These are phyloP conservation scores for Puccinia coronata DNA, from an alignment of 1,284 basidiomycete species.

Conservation along the genomic window DNA sequence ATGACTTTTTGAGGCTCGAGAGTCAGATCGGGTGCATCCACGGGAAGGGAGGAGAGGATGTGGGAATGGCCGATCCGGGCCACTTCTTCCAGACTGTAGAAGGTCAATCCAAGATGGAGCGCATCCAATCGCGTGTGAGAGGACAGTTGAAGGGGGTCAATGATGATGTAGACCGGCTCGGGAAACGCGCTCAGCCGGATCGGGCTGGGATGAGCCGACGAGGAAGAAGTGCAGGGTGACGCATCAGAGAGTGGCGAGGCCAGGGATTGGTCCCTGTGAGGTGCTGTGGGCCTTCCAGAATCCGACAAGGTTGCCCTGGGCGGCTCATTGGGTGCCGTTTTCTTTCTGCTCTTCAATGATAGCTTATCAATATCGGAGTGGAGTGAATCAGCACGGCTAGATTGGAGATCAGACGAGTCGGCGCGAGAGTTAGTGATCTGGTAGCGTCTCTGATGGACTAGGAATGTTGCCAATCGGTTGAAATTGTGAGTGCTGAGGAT, in stretches of 20 bases:
- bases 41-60: background rate
- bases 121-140: background rate
- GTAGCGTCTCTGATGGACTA: background rate
- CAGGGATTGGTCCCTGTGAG: background rate
- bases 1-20: background rate
- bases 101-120: slow-evolving; percentile 10
- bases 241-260: background rate
- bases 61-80: background rate
- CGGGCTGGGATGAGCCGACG: background rate
- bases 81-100: slow-evolving; percentile 42
- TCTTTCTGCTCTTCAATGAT: background rate
- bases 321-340: background rate
- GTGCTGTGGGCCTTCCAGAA: background rate
- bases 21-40: background rate
- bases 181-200: background rate
- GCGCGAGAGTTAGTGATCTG: slow-evolving; percentile 8
- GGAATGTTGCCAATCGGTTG: slow-evolving; percentile 9
- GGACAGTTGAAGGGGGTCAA: slow-evolving; percentile 16
- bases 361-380: too few relatives aligned
- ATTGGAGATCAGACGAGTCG: background rate
- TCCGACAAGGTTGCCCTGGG: background rate
- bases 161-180: slow-evolving; percentile 36
- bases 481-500: slow-evolving; percentile 36
- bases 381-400: background rate
- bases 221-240: background rate